Percentiles rank a stretch among this genome's conserved stretches.
Conservation (phyloP, 75 land plant genomes). For the Picea glauca region DNA sequence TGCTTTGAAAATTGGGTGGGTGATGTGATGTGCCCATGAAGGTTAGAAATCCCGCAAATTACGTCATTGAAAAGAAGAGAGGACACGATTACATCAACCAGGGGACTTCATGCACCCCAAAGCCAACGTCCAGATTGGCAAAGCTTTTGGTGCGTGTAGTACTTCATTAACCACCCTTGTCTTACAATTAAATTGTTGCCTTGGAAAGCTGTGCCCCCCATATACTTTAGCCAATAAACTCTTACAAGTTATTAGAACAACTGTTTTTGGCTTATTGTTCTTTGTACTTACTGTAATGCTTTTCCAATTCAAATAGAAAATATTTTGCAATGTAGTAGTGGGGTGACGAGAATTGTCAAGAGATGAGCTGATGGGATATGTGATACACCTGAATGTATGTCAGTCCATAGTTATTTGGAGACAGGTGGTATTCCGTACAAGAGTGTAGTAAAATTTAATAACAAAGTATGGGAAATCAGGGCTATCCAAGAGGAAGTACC, state of each 20-base stretch:
- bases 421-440: neutral
- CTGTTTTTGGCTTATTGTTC: neutral
- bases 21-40: too few relatives aligned
- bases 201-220: neutral
- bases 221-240: neutral
- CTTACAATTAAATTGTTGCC: too few relatives aligned
- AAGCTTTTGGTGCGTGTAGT: neutral
- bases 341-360: neutral
- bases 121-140: too few relatives aligned
- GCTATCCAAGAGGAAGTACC: neutral
- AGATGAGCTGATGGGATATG: neutral
- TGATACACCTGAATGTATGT: neutral
- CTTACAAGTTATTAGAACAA: neutral
- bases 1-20: too few relatives aligned
- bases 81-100: too few relatives aligned
- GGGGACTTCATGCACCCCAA: too few relatives aligned
- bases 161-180: too few relatives aligned
- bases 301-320: too few relatives aligned
- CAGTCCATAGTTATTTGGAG: too few relatives aligned
- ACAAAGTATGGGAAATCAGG: neutral
- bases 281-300: neutral
- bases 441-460: neutral
- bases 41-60: too few relatives aligned
- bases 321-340: neutral
- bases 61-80: too few relatives aligned